A percentile compares a stretch with the other conserved stretches of the same genome.
phyloP scores from a whole-genome alignment of 352 stramenopile species.

The Poterioochromonas sp. region DNA sequence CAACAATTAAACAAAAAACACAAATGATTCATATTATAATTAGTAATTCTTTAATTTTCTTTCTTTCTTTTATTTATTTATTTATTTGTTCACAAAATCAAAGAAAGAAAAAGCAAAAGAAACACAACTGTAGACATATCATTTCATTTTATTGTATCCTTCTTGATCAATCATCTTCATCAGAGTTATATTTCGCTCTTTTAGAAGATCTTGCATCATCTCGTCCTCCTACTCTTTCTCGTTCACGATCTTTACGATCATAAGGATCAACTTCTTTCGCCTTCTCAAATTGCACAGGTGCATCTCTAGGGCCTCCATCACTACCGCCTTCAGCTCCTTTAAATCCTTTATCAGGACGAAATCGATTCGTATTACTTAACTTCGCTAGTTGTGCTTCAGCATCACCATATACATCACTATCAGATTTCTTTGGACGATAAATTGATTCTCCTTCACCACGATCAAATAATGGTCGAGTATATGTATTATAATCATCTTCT shows the following conservation, averaged over 20 bases:
- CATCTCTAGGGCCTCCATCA: slow-evolving; percentile 49
- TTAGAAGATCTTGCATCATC: not conserved
- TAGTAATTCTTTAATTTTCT: too few relatives aligned
- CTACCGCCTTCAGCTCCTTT: slow-evolving; percentile 60
- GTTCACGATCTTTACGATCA: slow-evolving; percentile 67
- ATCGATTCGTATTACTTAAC: slow-evolving; percentile 70
- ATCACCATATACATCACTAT: slow-evolving; percentile 66
- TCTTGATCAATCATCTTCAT: not conserved
- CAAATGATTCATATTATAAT: too few relatives aligned
- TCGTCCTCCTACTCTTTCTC: slow-evolving; percentile 36
- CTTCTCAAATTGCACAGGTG: slow-evolving; percentile 72
- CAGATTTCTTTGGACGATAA: slow-evolving; percentile 73
- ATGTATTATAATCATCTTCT: slow-evolving; percentile 97
- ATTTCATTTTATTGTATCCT: not conserved
- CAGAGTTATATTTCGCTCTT: not conserved
- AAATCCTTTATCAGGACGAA: slow-evolving; percentile 76
- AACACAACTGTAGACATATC: too few relatives aligned
- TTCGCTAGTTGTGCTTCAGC: slow-evolving; percentile 74
- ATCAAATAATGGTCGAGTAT: slow-evolving; percentile 91
- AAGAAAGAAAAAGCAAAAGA: too few relatives aligned
- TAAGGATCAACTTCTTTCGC: slow-evolving; percentile 62
- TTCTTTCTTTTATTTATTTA: too few relatives aligned
- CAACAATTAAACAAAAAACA: too few relatives aligned
- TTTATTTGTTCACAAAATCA: too few relatives aligned
- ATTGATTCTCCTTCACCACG: slow-evolving; percentile 66